Evolutionary conservation across 495 filamentous ascomycete genomes (phyloP), one percentile per base, ranked within the genome.

Genomic region (Aspergillus mulundensis): DNA sequence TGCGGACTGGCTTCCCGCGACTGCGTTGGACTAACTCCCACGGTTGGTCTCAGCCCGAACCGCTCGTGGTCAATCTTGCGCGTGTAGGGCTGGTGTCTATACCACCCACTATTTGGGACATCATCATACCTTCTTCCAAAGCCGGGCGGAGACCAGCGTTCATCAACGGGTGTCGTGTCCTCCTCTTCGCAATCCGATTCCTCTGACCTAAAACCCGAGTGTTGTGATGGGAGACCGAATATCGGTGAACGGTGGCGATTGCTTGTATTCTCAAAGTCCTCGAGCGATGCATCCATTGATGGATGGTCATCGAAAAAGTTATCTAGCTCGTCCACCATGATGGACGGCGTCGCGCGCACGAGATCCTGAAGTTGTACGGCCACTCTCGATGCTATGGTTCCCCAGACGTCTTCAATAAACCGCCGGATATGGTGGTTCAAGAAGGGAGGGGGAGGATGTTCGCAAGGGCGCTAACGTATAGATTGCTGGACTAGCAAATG

Each of bases 141-240:
- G 3, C 80, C 82, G 0, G 85, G 85, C 30, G 85, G 85, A 41
- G 80, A 81, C 81, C 82, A 86, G 38, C 75, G 78, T 18, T 76
- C 78, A 20, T 47, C 52, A 39, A 58, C 53, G 3, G 66, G 60
- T 1, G 61, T 65, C 12, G 73, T 70, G 15, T 77, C 73, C 7
- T 70, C 70, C 1, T 73, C 58, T 41, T 74, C 74, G 30, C 54
- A 62, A 57, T 82, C 80, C 28, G 82, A 84, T 41, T 83, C 78
- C 48, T 83, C 82, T 7, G 81, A 87, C 62, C 84, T 82, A 75
- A 90, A 91, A 41, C 86, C 89, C 44, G 87, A 91, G 73, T 89
- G 87, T 66, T 87, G 81, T 23, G 85, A 86, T 15, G 86, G 89
- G 52, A 88, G 73, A 39, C 76, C 77, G 62, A 84, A 82, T 62